Evolutionary conservation across 345 rosid genomes (phyloP), one percentile per base, ranked within the genome.

Genomic region (Excoecaria cochinchinensis): DNA sequence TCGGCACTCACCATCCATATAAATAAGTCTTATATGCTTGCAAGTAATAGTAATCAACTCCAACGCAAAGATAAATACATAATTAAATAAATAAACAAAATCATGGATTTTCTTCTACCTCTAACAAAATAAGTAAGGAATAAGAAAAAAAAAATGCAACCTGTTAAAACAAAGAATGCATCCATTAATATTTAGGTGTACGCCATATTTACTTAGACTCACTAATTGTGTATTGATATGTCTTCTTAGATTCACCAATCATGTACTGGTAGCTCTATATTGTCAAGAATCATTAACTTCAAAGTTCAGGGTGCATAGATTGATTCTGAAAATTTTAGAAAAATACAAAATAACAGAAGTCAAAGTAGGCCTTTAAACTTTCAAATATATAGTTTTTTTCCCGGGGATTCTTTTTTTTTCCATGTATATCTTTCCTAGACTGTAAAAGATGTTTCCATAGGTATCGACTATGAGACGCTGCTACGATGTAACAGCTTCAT

Each of bases 11-110:
- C 39, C 68, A 60, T 52, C 58, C 58, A 46, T 15, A 39, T 40
- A 74, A 15, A 51, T 50, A 71, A 58, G 46, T 47, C 55, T 62
- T 9, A n/a, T 55, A 46, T 24, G 53, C 67, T 24, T 58, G 46
- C 39, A 36, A 64, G 8, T 61, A 12, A 75, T 15, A 15, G 15
- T 14, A 40, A 66, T 48, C 68, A 50, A 38, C 8, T 36, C 39
- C 53, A 56, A 12, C 65, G 9, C 55, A 9, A 19, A 50, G 14
- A 21, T 52, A 66, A 63, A 36, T 39, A 19, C 0, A 56, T 19
- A 21, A 16, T 0, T 53, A 19, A 55, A 55, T n/a, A 56, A 56
- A 56, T 5, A 56, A 56, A 36, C 6, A 5, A n/a, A 56, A 51
- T 5, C 9, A 38, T 36, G 31, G 55, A 31, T 14, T 19, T 68